A percentile compares a stretch with the other conserved stretches of the same genome.
phyloP scores from a whole-genome alignment of 345 rosid species.

The Citrus glauca region DNA sequence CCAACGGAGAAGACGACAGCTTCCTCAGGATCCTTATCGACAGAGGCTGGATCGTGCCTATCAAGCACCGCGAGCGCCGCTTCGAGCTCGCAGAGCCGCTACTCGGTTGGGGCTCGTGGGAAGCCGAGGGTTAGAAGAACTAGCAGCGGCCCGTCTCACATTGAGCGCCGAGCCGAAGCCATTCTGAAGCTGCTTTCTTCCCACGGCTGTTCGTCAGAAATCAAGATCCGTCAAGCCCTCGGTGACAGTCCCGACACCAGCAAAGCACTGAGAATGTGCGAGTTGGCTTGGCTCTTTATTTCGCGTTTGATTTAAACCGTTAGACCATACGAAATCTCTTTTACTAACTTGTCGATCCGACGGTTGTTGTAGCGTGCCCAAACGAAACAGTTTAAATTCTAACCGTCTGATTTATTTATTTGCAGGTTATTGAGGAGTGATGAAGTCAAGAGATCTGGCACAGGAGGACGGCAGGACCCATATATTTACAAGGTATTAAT shows the following conservation, averaged over 20 bases:
- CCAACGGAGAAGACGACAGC: conserved; percentile 3
- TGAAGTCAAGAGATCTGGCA: conserved; percentile 70
- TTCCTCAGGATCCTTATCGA: conserved; percentile 32
- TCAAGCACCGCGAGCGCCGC: conserved; percentile 55
- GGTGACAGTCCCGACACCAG: conserved; percentile 98
- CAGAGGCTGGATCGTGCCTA: conserved; percentile 46
- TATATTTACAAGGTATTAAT: conserved; percentile 68
- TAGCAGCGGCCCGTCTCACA: conserved; percentile 29
- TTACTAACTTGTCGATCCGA: background rate
- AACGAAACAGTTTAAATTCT: background rate
- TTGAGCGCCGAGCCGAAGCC: conserved; percentile 65
- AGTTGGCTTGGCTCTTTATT: background rate
- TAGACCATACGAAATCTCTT: background rate
- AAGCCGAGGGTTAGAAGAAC: conserved; percentile 29
- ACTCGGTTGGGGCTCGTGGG: background rate
- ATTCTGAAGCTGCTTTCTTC: conserved; percentile 67
- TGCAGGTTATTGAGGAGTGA: conserved; percentile 62
- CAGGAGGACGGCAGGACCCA: conserved; percentile 76
- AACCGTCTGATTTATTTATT: background rate
- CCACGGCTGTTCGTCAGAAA: conserved; percentile 56
- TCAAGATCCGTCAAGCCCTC: conserved; percentile 61
- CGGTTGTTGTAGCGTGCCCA: background rate
- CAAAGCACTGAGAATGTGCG: conserved; percentile 90
- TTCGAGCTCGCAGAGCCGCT: conserved; percentile 36
- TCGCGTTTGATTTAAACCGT: background rate